These are phyloP conservation scores for Rubus idaeus DNA, from an alignment of 306 rosid species.

Conservation along the genomic window DNA sequence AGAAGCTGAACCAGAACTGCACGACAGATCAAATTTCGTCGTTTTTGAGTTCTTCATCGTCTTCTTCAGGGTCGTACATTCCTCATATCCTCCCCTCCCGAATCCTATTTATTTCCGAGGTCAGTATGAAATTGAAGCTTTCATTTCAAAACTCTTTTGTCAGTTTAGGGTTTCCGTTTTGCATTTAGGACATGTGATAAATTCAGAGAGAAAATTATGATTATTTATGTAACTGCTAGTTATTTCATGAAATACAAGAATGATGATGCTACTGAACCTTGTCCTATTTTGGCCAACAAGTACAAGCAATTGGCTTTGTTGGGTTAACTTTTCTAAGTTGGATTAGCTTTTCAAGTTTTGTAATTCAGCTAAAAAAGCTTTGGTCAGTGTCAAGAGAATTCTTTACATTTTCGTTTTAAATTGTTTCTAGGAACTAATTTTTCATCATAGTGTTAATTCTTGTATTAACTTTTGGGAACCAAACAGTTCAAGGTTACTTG, in stretches of 20 bases:
- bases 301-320: not conserved
- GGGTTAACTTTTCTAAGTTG: not conserved
- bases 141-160: not conserved
- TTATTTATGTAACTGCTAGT: too few species aligned
- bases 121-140: not conserved
- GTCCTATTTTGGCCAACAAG: not conserved
- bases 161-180: not conserved
- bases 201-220: not conserved
- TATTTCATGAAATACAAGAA: too few species aligned
- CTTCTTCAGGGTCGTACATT: not conserved
- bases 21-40: constrained; percentile 4
- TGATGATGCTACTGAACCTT: too few species aligned
- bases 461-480: not conserved
- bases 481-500: too few species aligned
- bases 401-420: not conserved
- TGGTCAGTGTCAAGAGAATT: too few species aligned
- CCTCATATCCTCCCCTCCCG: not conserved
- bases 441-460: too few species aligned
- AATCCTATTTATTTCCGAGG: not conserved
- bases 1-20: not conserved
- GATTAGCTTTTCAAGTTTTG: not conserved
- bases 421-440: not conserved
- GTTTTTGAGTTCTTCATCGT: not conserved
- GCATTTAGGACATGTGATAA: not conserved
- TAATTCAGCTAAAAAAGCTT: not conserved